A percentile compares a stretch with the other conserved stretches of the same genome.
Conservation (phyloP, 805 yeast species). For the Schizosaccharomyces lindneri region DNA sequence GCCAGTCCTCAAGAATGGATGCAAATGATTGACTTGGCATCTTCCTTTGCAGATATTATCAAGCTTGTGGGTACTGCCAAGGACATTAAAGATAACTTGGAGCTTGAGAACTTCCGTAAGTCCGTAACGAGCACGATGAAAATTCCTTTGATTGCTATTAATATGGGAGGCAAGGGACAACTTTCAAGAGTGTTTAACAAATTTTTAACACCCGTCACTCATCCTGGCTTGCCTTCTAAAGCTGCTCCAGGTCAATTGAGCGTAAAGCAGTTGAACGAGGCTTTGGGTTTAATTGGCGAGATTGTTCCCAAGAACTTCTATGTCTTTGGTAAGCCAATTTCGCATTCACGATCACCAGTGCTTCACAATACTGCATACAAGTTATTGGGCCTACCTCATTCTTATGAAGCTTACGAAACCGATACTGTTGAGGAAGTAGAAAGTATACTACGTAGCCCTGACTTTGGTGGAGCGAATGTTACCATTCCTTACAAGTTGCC, state of each 20-base stretch:
- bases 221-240: constrained; percentile 35
- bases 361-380: constrained; percentile 63
- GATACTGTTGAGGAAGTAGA: constrained; percentile 30
- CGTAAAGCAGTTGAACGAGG: constrained; percentile 34
- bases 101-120: constrained; percentile 42
- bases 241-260: constrained; percentile 66
- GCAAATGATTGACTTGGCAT: constrained; percentile 41
- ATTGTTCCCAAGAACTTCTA: constrained; percentile 21
- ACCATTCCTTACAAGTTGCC: constrained; percentile 83
- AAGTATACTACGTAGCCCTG: constrained; percentile 4
- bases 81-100: constrained; percentile 38
- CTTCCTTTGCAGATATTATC: constrained; percentile 39
- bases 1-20: constrained; percentile 40
- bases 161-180: constrained; percentile 55
- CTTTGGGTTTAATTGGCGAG: constrained; percentile 38
- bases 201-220: constrained; percentile 65
- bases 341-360: constrained; percentile 72
- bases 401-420: constrained; percentile 26
- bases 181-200: constrained; percentile 56
- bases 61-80: constrained; percentile 67
- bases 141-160: constrained; percentile 55
- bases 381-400: constrained; percentile 53
- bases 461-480: constrained; percentile 82
- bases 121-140: constrained; percentile 19
- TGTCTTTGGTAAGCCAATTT: constrained; percentile 9